Evolutionary conservation across 2,329 filamentous ascomycete genomes (phyloP), one percentile per base, ranked within the genome.

Genomic region (Apiospora phragmitis): DNA sequence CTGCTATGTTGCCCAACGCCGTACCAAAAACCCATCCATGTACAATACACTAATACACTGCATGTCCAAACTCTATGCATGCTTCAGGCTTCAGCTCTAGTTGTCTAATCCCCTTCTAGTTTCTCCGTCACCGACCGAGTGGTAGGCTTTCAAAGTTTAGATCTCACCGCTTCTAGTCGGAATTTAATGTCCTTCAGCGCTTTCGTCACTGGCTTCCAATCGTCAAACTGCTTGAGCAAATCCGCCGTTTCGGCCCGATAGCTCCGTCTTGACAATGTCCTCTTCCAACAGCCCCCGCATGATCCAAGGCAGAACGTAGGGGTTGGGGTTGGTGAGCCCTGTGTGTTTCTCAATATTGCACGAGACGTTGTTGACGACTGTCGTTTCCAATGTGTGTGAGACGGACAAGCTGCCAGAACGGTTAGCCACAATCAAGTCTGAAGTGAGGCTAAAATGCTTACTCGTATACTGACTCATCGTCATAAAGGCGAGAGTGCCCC

Each of bases 111-210:
- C 32, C 32, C 21, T 38, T 62, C 55, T 62, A 38, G 55, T 1
- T 62, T 38, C 32, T 38, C 32, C 55, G 32, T n/a, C 32, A 5
- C 55, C 55, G 32, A 38, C 32, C 29, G 55, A 38, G 18, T 62
- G 55, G 32, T 62, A 62, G 18, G 21, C 55, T 41, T 42, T 47
- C 80, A 90, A 26, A 98, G 83, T 82, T 94, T 97, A 66, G 94
- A 97, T 77, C 94, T 89, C 62, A 99, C 93, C 3, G 92, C 95
- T 83, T 98, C 96, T 26, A 99, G 85, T 72, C 96, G 88, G 81
- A 97, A 98, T 81, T 97, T 97, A 65, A 99, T 95, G 81, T 99
- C 96, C 83, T 96, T 97, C 71, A 99, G 83, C 59, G 93, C 93
- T 83, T 98, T 99, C 9, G 91, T 97, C 0, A 86, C 87, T 0